phyloP scores from a whole-genome alignment of 2,329 filamentous ascomycete genomes.

The Talaromyces verruculosus region DNA sequence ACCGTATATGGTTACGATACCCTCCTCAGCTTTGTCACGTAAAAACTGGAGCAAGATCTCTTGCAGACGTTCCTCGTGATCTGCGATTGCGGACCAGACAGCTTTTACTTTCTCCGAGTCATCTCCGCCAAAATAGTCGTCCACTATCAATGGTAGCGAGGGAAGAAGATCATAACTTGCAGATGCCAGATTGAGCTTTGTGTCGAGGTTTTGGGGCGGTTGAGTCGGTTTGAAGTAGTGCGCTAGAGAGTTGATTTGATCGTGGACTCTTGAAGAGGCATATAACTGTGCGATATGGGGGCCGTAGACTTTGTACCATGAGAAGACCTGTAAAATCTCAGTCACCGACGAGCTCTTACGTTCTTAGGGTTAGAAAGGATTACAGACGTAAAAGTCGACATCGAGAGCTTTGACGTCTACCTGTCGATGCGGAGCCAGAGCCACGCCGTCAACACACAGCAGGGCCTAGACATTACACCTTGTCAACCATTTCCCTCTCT shows the following conservation, averaged over 20 bases:
- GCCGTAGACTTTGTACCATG: background rate
- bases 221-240: conserved; percentile 5
- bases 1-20: background rate
- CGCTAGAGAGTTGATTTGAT: background rate
- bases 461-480: background rate
- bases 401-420: background rate
- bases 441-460: background rate
- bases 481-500: too few species aligned
- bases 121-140: background rate
- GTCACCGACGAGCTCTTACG: background rate
- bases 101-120: background rate
- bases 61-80: background rate
- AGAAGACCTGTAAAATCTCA: background rate
- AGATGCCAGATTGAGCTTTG: background rate
- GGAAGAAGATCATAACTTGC: background rate
- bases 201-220: background rate
- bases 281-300: background rate
- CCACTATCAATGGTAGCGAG: background rate
- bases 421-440: background rate
- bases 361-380: background rate
- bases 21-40: background rate
- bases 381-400: background rate
- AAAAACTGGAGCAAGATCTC: background rate
- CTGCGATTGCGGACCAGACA: background rate
- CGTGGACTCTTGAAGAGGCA: background rate